A percentile compares a stretch with the other conserved stretches of the same genome.
phyloP scores from a whole-genome alignment of 208 protist species.

The Trypanosoma brucei region DNA sequence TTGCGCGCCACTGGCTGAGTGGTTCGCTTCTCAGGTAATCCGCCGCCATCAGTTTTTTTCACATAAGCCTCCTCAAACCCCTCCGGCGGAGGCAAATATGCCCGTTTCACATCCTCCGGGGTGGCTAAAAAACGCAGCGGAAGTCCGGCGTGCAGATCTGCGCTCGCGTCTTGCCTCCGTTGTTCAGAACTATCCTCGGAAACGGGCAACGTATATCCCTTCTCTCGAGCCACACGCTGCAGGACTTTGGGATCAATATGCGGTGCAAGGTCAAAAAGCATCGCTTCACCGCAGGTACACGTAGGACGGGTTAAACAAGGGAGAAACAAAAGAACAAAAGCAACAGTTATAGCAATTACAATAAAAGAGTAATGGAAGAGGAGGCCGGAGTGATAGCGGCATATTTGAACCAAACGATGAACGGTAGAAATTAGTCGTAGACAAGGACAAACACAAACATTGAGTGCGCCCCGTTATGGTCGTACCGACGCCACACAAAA shows the following conservation, averaged over 20 bases:
- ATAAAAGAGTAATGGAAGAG: constrained; percentile 11
- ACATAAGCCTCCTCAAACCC: background rate
- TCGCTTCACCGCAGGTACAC: background rate
- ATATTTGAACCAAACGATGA: no score
- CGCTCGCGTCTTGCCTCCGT: background rate
- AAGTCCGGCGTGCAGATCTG: background rate
- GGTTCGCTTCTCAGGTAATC: background rate
- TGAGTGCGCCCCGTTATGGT: no score
- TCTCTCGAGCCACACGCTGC: constrained; percentile 10
- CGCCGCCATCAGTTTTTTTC: no score
- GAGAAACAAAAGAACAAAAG: constrained; percentile 2
- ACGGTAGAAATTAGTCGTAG: no score
- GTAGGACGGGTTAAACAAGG: no score
- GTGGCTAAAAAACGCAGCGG: background rate
- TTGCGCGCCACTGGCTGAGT: background rate
- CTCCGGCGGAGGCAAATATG: background rate
- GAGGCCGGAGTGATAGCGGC: background rate
- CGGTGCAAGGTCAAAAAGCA: constrained; percentile 26
- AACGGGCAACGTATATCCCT: background rate
- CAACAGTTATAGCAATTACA: constrained; percentile 7
- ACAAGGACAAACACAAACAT: no score
- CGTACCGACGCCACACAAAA: no score
- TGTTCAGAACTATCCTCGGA: background rate
- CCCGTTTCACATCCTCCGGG: constrained; percentile 1
- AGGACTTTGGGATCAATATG: constrained; percentile 3